A percentile compares a stretch with the other conserved stretches of the same genome.
These are phyloP conservation scores for Stemphylium beticola DNA, from an alignment of 2,329 filamentous ascomycete genomes.

Conservation along the genomic window DNA sequence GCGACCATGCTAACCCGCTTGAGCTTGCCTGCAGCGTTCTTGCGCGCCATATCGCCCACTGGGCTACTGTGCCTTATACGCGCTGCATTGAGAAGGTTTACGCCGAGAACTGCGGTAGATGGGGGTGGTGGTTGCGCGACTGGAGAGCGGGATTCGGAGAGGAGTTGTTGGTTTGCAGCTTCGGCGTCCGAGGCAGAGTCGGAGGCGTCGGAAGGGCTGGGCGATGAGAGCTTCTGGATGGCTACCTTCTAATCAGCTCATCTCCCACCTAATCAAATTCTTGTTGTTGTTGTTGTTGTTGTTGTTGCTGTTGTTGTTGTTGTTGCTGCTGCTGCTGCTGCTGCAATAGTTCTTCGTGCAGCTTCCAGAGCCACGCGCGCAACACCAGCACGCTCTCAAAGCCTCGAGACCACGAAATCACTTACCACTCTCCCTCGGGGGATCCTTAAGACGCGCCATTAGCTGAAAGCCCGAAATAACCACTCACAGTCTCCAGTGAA, in stretches of 20 bases:
- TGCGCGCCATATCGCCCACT: conserved; percentile 1
- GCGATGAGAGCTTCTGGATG: neutral
- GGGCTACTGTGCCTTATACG: conserved; percentile 21
- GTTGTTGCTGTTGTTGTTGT: no score
- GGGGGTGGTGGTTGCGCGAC: conserved; percentile 6
- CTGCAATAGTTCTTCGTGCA: neutral
- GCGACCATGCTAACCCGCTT: conserved; percentile 20
- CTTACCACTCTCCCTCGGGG: conserved; percentile 10
- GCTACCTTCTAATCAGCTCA: neutral
- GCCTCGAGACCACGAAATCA: neutral
- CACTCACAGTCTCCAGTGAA: neutral
- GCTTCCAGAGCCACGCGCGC: neutral
- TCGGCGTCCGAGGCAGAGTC: conserved; percentile 16
- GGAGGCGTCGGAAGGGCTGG: neutral
- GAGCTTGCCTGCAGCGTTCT: conserved; percentile 23
- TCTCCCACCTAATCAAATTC: neutral
- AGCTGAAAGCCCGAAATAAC: neutral
- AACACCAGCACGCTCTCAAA: neutral
- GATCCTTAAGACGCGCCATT: conserved; percentile 19
- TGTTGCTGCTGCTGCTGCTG: no score
- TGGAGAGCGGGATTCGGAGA: conserved; percentile 23
- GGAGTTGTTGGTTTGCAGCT: conserved; percentile 32
- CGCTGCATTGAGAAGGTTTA: conserved; percentile 40
- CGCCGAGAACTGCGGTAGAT: conserved; percentile 25
- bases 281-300: no score